Evolutionary conservation across 2,329 filamentous ascomycete genomes (phyloP).

Genomic region (Fusarium cicatricum): DNA sequence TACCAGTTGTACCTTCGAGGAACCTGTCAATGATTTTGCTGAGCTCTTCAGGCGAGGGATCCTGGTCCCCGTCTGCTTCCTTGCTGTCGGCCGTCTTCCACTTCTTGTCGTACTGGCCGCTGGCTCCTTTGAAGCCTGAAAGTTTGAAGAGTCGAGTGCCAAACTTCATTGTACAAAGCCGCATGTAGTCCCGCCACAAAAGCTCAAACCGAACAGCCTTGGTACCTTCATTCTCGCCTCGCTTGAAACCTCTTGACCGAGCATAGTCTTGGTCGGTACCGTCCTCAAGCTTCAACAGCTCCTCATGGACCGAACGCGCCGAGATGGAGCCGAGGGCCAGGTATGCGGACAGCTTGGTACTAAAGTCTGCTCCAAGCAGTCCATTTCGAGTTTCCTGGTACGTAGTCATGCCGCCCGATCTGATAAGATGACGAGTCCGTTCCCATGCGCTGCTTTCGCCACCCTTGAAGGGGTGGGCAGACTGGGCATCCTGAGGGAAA

Average conservation of each 20-base stretch:
- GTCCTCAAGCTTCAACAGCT: constrained; percentile 74
- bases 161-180: constrained; percentile 77
- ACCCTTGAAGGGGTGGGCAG: constrained; percentile 72
- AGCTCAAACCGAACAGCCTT: constrained; percentile 75
- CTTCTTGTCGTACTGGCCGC: constrained; percentile 51
- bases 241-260: constrained; percentile 64
- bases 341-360: constrained; percentile 79
- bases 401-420: constrained; percentile 64
- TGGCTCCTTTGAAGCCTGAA: constrained; percentile 65
- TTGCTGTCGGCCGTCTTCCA: constrained; percentile 58
- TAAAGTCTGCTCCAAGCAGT: constrained; percentile 73
- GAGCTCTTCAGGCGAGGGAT: constrained; percentile 54
- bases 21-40: constrained; percentile 64
- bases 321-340: constrained; percentile 77
- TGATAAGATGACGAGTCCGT: constrained; percentile 68
- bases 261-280: constrained; percentile 56
- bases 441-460: constrained; percentile 69
- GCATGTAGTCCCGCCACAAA: constrained; percentile 84
- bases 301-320: constrained; percentile 74
- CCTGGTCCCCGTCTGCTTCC: constrained; percentile 46
- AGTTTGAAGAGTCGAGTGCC: constrained; percentile 69
- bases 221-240: constrained; percentile 77
- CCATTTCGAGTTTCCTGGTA: constrained; percentile 80
- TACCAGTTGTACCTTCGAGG: constrained; percentile 73
- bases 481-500: constrained; percentile 61